Base-by-base conservation (phyloP, 768 basidiomycete genomes). In the Rhodotorula babjevae region DNA sequence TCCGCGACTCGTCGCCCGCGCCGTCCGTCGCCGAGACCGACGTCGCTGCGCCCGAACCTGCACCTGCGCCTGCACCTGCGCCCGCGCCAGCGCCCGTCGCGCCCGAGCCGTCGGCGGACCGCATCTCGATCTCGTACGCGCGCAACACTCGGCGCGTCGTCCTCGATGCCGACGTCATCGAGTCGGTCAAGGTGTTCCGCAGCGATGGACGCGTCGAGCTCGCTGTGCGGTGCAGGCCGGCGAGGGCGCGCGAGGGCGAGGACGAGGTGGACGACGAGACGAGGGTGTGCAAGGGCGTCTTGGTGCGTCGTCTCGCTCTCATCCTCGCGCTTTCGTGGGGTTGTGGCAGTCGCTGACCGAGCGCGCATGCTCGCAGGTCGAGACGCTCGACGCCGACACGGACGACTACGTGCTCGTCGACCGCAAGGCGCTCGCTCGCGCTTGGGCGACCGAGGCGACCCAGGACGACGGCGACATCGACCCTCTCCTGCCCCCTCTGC, bases 61-160 rank as follows among this genome's bases (percentile, higher is more conserved):
- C 4, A 36, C 36, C 36, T 9, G 36, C 53, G 10, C 31, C 40
- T 19, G 5, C 7, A 36, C 52, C 63, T 0, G 3, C 63, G 25
- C 21, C n/a, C 36, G 36, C 36, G 36, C 36, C 9, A 4, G 36
- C 36, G 36, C 36, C 36, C 36, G 9, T 36, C 29, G 70, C 74
- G 16, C 74, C 74, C 27, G 74, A 72, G 52, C 76, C 77, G 29
- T 63, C 65, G 6, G 71, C 75, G 5, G 76, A 84, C 67, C 78
- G 84, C 29, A 75, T 99, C n/a, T 96, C 94, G 15, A 93, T 98
- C 80, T 90, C 95, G 0, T 99, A 96, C 81, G 92, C 93, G 67
- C 89, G 89, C 57, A 93, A 92, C 62, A 89, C 89, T 69, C 85
- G 91, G 61, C 86, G 96, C 53, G 84, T 99, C 62, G 89, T 96